A percentile compares a stretch with the other conserved stretches of the same genome.
phyloP scores from a whole-genome alignment of 257 asterid genomes.

The Nemophila menziesii region DNA sequence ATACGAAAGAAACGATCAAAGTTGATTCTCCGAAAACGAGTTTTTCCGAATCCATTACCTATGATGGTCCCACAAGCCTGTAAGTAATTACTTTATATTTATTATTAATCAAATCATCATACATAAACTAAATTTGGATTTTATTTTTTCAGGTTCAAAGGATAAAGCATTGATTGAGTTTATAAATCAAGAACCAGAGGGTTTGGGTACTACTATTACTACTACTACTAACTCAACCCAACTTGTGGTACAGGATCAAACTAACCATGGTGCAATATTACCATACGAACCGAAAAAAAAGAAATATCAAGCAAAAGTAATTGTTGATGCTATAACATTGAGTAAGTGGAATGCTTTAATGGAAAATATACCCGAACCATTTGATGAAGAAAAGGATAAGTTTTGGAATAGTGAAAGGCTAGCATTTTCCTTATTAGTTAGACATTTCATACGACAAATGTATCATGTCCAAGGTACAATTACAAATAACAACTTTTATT shows the following conservation, averaged over 20 bases:
- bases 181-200: constrained; percentile 10
- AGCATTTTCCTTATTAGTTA: constrained; percentile 10
- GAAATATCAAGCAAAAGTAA: constrained; percentile 21
- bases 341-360: constrained; percentile 25
- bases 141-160: constrained; percentile 1
- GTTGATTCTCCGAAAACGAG: background rate
- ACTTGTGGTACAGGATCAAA: constrained; percentile 15
- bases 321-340: constrained; percentile 22
- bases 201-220: too few species aligned
- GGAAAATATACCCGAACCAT: constrained; percentile 13
- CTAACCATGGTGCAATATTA: constrained; percentile 10
- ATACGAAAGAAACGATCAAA: constrained; percentile 10
- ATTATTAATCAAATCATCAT: too few species aligned
- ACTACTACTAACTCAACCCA: constrained; percentile 12
- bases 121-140: too few species aligned
- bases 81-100: too few species aligned
- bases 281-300: constrained; percentile 9
- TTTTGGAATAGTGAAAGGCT: constrained; percentile 20
- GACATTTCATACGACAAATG: constrained; percentile 24
- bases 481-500: background rate
- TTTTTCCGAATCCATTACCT: too few species aligned
- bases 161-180: constrained; percentile 3
- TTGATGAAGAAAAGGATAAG: constrained; percentile 14
- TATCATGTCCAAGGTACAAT: constrained; percentile 30
- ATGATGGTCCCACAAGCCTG: too few species aligned